phyloP scores from a whole-genome alignment of 352 stramenopile species.

The Thraustochytrium striatum region DNA sequence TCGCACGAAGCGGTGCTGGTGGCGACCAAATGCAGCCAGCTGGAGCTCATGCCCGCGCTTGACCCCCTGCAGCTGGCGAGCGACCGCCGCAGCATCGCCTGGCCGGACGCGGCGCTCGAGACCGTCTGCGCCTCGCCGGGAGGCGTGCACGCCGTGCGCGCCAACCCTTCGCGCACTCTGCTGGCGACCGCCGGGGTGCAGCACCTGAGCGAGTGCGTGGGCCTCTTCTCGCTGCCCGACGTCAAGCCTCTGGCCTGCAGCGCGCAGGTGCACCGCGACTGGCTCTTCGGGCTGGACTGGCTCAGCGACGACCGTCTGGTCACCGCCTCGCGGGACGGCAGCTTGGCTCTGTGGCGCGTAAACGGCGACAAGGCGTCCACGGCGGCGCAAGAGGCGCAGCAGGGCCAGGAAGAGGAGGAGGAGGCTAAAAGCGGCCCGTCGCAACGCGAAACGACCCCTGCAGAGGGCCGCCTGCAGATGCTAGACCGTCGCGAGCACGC shows the following conservation, averaged over 20 bases:
- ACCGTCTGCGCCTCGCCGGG: neutral
- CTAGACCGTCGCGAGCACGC: neutral
- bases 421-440: neutral
- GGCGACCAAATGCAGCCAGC: neutral
- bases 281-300: slow-evolving; percentile 28
- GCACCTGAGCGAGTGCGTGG: neutral
- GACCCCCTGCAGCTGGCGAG: neutral
- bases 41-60: neutral
- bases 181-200: neutral
- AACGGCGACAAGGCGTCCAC: neutral
- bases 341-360: neutral
- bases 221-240: neutral
- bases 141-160: neutral
- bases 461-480: neutral
- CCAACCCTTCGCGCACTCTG: neutral
- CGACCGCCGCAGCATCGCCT: neutral
- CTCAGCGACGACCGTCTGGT: neutral
- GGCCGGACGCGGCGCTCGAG: neutral
- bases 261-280: slow-evolving; percentile 1
- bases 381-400: no score
- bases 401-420: neutral
- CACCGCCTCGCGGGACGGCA: neutral
- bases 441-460: neutral
- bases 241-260: neutral
- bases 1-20: neutral